These are phyloP conservation scores for Monoraphidium neglectum DNA, from an alignment of 139 green algal species.

Conservation along the genomic window DNA sequence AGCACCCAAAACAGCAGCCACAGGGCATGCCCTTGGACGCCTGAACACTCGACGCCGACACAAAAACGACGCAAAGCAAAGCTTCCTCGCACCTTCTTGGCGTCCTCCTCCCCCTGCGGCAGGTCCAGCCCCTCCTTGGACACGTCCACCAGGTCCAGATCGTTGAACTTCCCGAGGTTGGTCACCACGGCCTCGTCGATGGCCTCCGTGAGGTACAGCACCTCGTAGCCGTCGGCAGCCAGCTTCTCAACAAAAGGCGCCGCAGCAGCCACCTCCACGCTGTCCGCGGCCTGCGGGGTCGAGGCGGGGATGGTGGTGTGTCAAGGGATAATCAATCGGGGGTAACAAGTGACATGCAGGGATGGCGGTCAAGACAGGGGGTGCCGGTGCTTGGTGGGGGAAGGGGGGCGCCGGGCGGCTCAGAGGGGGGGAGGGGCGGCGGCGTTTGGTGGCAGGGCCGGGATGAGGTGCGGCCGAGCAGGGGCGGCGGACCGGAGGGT, in stretches of 20 bases:
- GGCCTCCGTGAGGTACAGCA: slow-evolving; percentile 95
- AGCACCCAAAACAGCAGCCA: too few species aligned
- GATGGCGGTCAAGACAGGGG: too few species aligned
- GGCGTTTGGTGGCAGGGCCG: too few species aligned
- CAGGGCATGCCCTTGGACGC: slow-evolving; percentile 35
- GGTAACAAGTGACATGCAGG: too few species aligned
- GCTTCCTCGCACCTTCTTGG: slow-evolving; percentile 40
- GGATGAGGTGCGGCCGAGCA: too few species aligned
- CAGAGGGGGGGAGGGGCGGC: too few species aligned
- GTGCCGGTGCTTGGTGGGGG: too few species aligned
- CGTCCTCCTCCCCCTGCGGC: slow-evolving; percentile 47
- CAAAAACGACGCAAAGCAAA: neutral
- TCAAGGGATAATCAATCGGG: too few species aligned
- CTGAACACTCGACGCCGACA: slow-evolving; percentile 20
- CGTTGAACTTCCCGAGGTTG: slow-evolving; percentile 85
- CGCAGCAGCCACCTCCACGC: slow-evolving; percentile 50
- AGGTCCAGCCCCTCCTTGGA: slow-evolving; percentile 92
- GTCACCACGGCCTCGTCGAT: slow-evolving; percentile 94
- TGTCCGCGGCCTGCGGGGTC: slow-evolving; percentile 40
- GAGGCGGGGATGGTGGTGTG: slow-evolving; percentile 15
- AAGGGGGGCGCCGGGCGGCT: too few species aligned
- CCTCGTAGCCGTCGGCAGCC: slow-evolving; percentile 80
- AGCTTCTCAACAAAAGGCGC: slow-evolving; percentile 92
- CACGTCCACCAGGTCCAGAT: slow-evolving; percentile 91
- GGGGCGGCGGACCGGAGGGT: too few species aligned